Evolutionary conservation across 371 early-diverging fungal genomes (phyloP).

Genomic region (Mucor lusitanicus): DNA sequence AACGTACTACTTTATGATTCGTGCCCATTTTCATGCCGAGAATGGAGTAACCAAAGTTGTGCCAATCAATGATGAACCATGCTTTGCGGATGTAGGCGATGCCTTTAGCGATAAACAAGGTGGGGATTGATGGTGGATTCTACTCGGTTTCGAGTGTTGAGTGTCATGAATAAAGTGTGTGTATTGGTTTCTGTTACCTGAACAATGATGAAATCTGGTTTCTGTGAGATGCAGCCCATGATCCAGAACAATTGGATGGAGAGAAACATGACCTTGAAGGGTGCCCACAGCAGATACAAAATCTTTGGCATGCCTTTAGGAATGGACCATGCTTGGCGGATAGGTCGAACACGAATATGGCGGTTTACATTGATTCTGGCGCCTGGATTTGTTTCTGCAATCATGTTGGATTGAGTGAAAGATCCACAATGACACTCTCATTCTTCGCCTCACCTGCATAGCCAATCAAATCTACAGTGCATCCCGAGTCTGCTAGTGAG

Average conservation of each 20-base stretch:
- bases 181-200: slow-evolving; percentile 63
- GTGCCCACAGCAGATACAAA: slow-evolving; percentile 61
- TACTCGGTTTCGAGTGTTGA: slow-evolving; percentile 31
- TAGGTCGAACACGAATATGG: slow-evolving; percentile 45
- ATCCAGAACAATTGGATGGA: slow-evolving; percentile 48
- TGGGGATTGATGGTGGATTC: slow-evolving; percentile 97
- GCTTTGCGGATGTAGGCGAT: slow-evolving; percentile 63
- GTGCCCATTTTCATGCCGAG: slow-evolving; percentile 75
- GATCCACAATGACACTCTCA: background rate
- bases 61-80: slow-evolving; percentile 93
- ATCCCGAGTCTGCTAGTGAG: slow-evolving; percentile 73
- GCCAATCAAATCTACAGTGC: slow-evolving; percentile 82
- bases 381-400: slow-evolving; percentile 43
- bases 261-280: slow-evolving; percentile 62
- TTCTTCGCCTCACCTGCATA: slow-evolving; percentile 59
- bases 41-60: slow-evolving; percentile 93
- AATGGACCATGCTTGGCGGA: slow-evolving; percentile 50
- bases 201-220: slow-evolving; percentile 74
- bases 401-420: background rate
- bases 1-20: slow-evolving; percentile 55
- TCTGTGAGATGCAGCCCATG: slow-evolving; percentile 43
- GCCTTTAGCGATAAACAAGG: slow-evolving; percentile 74
- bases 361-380: slow-evolving; percentile 37
- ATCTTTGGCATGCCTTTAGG: slow-evolving; percentile 57
- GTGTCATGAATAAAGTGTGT: background rate